Conservation (phyloP, 495 filamentous ascomycete species). For the Chlorociboria aeruginascens region DNA sequence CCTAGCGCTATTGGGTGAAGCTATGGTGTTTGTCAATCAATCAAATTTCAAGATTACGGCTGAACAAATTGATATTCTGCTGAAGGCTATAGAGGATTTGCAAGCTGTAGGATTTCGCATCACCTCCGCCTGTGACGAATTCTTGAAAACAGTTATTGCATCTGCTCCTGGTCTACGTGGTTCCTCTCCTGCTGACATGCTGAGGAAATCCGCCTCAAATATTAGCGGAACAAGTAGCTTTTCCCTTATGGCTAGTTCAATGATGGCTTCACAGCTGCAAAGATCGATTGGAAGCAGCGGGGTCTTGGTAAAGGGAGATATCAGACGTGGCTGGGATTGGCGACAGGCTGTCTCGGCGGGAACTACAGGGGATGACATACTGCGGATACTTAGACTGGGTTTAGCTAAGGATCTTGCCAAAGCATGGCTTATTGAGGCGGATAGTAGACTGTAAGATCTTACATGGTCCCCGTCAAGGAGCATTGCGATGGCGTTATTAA, state of each 20-base stretch:
- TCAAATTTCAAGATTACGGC: slow-evolving; percentile 38
- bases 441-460: slow-evolving; percentile 21
- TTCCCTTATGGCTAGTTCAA: slow-evolving; percentile 60
- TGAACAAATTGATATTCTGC: slow-evolving; percentile 59
- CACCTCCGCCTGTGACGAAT: slow-evolving; percentile 56
- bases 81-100: slow-evolving; percentile 74
- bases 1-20: slow-evolving; percentile 74
- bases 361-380: slow-evolving; percentile 50
- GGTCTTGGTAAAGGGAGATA: slow-evolving; percentile 39
- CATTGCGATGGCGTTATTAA: no score
- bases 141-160: slow-evolving; percentile 44
- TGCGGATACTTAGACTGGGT: slow-evolving; percentile 59
- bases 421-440: slow-evolving; percentile 47
- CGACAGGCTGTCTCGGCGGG: slow-evolving; percentile 45
- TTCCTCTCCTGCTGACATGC: slow-evolving; percentile 46
- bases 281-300: slow-evolving; percentile 41
- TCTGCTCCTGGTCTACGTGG: slow-evolving; percentile 35
- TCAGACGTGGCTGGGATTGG: slow-evolving; percentile 80
- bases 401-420: slow-evolving; percentile 58
- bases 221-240: slow-evolving; percentile 46
- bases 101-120: slow-evolving; percentile 62
- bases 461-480: no score
- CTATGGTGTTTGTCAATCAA: slow-evolving; percentile 49
- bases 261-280: slow-evolving; percentile 52
- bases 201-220: slow-evolving; percentile 54